A percentile compares a stretch with the other conserved stretches of the same genome.
These are phyloP conservation scores for Phalaenopsis hybrid DNA, from an alignment of 116 monocot species.

Conservation along the genomic window DNA sequence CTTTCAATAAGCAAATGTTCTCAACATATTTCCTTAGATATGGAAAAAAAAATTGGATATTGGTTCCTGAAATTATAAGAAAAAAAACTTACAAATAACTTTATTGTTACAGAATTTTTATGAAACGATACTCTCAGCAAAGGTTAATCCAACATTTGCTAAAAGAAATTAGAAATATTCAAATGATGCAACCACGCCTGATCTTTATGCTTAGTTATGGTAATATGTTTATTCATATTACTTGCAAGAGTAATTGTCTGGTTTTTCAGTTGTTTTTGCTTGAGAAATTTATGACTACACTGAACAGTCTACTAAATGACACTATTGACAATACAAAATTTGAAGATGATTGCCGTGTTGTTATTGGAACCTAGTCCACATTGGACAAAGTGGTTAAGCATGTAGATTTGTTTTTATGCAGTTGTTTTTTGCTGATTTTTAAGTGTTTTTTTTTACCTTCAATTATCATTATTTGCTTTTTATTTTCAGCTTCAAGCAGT, in stretches of 20 bases:
- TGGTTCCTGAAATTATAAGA: neutral
- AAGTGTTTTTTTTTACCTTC: neutral
- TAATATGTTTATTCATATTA: neutral
- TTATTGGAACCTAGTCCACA: constrained; percentile 68
- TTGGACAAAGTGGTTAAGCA: constrained; percentile 90
- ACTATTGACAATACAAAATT: constrained; percentile 64
- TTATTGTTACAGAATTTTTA: constrained; percentile 52
- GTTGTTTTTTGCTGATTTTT: constrained; percentile 6
- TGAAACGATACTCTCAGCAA: constrained; percentile 69
- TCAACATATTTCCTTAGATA: neutral
- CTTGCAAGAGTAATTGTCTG: neutral
- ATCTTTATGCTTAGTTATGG: constrained; percentile 56
- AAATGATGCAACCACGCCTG: constrained; percentile 39
- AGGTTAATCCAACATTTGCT: constrained; percentile 51
- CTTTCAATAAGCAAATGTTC: neutral
- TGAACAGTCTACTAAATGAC: constrained; percentile 17
- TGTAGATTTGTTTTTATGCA: neutral
- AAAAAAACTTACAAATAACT: neutral
- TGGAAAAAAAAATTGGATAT: neutral
- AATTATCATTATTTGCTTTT: neutral
- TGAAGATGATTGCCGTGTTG: constrained; percentile 71
- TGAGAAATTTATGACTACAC: constrained; percentile 16
- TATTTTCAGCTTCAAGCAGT: constrained; percentile 69
- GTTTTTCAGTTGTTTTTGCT: neutral
- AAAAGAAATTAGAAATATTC: constrained; percentile 67